Conservation (phyloP, 768 basidiomycete genomes). For the Agrocybe praecox region DNA sequence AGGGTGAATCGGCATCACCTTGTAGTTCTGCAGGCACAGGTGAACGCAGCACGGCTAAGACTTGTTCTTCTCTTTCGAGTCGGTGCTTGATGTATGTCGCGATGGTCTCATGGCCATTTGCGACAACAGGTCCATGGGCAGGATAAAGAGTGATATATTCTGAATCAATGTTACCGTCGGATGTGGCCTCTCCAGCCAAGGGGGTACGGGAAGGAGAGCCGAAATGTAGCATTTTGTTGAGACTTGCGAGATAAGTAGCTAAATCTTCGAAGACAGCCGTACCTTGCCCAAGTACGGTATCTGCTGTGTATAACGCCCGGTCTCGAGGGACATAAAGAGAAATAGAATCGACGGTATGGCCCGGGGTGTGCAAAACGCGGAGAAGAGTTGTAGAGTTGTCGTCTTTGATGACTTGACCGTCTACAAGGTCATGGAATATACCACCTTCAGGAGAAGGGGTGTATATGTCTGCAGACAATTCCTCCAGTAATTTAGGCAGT, state of each 20-base stretch:
- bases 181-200: background rate
- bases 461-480: constrained; percentile 47
- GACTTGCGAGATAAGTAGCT: constrained; percentile 62
- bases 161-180: constrained; percentile 11
- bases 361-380: constrained; percentile 81
- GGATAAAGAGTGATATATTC: constrained; percentile 70
- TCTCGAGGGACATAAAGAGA: constrained; percentile 72
- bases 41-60: constrained; percentile 53
- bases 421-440: constrained; percentile 52
- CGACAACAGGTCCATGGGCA: constrained; percentile 83
- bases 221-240: constrained; percentile 59
- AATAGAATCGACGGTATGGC: constrained; percentile 89
- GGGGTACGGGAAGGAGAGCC: constrained; percentile 20
- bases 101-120: constrained; percentile 62
- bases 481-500: constrained; percentile 41
- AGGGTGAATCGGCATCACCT: constrained; percentile 1
- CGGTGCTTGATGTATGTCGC: constrained; percentile 79
- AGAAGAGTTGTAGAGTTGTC: constrained; percentile 38
- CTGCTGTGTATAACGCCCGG: constrained; percentile 82
- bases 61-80: constrained; percentile 77
- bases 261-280: constrained; percentile 91
- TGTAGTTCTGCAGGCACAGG: constrained; percentile 27
- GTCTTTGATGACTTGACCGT: constrained; percentile 53
- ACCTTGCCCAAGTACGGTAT: constrained; percentile 89
- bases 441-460: constrained; percentile 42